phyloP scores from a whole-genome alignment of 306 rosid species.

The Citrullus colocynthis region DNA sequence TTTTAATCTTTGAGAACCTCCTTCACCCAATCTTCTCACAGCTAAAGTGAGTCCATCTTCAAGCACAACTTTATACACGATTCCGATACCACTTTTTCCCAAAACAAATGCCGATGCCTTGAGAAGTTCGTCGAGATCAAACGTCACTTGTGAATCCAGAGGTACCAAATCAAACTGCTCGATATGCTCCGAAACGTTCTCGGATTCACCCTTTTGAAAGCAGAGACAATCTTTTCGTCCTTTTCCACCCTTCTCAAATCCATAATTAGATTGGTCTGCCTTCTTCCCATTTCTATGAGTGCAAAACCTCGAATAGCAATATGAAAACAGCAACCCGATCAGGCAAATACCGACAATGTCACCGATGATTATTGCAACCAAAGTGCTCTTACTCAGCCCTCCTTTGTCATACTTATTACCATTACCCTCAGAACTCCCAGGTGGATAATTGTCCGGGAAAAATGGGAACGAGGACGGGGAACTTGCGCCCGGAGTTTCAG shows the following conservation, averaged over 20 bases:
- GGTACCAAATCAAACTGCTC: conserved; percentile 88
- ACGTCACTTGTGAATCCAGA: conserved; percentile 62
- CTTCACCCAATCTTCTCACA: conserved; percentile 93
- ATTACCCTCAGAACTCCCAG: conserved; percentile 25
- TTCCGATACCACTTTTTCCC: conserved; percentile 92
- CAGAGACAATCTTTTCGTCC: conserved; percentile 59
- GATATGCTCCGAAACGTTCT: conserved; percentile 52
- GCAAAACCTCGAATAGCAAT: conserved; percentile 67
- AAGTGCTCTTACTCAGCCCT: conserved; percentile 58
- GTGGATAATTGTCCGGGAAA: conserved; percentile 42
- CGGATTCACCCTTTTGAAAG: conserved; percentile 68
- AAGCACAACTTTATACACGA: conserved; percentile 93
- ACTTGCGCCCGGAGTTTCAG: conserved; percentile 34
- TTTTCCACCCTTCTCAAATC: conserved; percentile 39
- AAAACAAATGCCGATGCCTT: conserved; percentile 97
- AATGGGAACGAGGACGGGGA: conserved; percentile 65
- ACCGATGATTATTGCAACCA: conserved; percentile 67
- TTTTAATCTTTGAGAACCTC: conserved; percentile 94
- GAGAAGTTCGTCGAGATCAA: conserved; percentile 95
- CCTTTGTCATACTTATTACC: conserved; percentile 27
- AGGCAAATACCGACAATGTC: conserved; percentile 79
- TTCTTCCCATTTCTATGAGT: conserved; percentile 25
- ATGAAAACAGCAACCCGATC: conserved; percentile 75
- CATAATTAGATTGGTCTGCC: conserved; percentile 27
- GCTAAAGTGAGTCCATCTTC: conserved; percentile 86